Conservation (phyloP, 768 basidiomycete species). For the Hydnomerulius pinastri region DNA sequence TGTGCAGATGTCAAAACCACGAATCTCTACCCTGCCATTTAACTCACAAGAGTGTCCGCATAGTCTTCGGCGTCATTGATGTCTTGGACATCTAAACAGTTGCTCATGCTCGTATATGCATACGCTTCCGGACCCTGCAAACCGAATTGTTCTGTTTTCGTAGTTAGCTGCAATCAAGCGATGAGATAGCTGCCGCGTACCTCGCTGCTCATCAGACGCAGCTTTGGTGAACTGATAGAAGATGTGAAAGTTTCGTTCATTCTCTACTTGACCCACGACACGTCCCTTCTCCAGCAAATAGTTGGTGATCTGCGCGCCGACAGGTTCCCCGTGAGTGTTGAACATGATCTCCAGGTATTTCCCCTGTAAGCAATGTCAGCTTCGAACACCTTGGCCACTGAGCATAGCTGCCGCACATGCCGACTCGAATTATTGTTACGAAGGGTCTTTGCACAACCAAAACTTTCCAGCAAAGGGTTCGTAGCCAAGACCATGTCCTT, state of each 20-base stretch:
- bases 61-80: constrained; percentile 92
- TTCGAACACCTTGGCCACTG: background rate
- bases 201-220: constrained; percentile 85
- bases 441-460: constrained; percentile 98
- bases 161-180: constrained; percentile 10
- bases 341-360: constrained; percentile 99
- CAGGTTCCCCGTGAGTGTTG: constrained; percentile 87
- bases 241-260: constrained; percentile 97
- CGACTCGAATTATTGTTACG: constrained; percentile 99
- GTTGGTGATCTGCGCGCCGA: constrained; percentile 98
- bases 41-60: constrained; percentile 79
- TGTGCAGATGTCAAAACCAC: constrained; percentile 30
- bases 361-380: constrained; percentile 55
- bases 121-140: constrained; percentile 96
- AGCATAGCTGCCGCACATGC: constrained; percentile 66
- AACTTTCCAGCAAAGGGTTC: constrained; percentile 95
- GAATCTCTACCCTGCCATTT: background rate
- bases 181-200: constrained; percentile 41
- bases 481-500: constrained; percentile 99
- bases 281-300: constrained; percentile 97
- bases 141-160: constrained; percentile 79
- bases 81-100: constrained; percentile 87
- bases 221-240: constrained; percentile 99
- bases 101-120: constrained; percentile 88
- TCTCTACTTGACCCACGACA: constrained; percentile 94